Evolutionary conservation across 257 asterid species (phyloP), one percentile per base, ranked within the genome.

Genomic region (Penstemon eatonii): DNA sequence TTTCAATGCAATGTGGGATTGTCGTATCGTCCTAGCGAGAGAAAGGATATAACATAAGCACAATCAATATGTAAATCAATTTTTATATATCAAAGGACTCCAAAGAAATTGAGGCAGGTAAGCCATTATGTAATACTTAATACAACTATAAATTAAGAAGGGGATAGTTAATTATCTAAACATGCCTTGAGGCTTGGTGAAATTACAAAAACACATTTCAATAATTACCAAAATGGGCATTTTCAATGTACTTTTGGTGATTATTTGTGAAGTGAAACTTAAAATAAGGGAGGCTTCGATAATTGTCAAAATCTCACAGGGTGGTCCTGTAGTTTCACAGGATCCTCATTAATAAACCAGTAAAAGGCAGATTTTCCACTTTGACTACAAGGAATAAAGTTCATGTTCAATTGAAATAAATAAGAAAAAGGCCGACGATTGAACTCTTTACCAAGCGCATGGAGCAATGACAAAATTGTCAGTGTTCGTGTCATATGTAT

Each of bases 401-500:
- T 25, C 15, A 42, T 63, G 56, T 66, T 62, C 2, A 7, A 49
- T 58, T 51, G 63, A 51, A 61, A 60, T 18, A 47, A 43, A 25
- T 53, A 44, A 63, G 44, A 39, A 60, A 65, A 64, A 19, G 13
- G 39, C 57, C 42, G 4, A 33, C 62, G 67, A 72, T 15, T 56
- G 56, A 52, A 47, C 7, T 42, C 52, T 56, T 77, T 85, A 93
- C 99, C 97, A 90, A 72, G 84, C 50, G 68, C 96, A 83, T 50
- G 97, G 91, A 74, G 92, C 88, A 68, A 89, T 87, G 66, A 84
- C 80, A 70, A 87, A 87, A 64, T 69, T 74, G 75, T 91, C 96
- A 8, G 82, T 79, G 60, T 39, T 73, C 53, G 96, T 84, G 66
- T 87, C 85, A 25, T 91, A 91, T 19, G 96, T 84, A 75, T 93